Conservation (phyloP, 257 asterid genomes). For the Vinca minor region DNA sequence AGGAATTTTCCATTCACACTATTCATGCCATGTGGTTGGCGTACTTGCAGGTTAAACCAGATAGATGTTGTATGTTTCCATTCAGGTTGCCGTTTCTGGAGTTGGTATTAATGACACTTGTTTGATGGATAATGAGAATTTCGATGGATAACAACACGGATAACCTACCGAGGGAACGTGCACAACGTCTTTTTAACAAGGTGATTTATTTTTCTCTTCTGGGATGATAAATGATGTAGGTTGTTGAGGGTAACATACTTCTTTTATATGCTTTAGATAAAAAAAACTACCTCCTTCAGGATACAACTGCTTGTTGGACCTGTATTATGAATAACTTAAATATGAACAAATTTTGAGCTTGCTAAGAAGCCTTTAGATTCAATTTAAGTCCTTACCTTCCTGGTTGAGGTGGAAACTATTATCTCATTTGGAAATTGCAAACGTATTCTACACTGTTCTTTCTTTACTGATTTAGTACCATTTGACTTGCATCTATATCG, state of each 20-base stretch:
- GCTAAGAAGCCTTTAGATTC: neutral
- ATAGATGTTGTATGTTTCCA: slow-evolving; percentile 8
- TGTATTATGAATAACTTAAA: neutral
- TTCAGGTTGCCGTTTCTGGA: slow-evolving; percentile 1
- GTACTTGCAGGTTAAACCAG: slow-evolving; percentile 3
- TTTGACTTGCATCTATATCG: slow-evolving; percentile 7
- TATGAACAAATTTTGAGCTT: neutral
- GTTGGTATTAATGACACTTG: slow-evolving; percentile 16
- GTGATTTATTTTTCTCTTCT: slow-evolving; percentile 28
- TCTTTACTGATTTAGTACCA: neutral
- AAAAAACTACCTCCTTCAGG: neutral
- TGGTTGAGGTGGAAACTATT: neutral
- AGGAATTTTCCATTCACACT: neutral
- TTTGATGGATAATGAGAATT: slow-evolving; percentile 62
- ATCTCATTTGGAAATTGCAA: neutral
- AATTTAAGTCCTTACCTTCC: neutral
- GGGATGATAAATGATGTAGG: neutral
- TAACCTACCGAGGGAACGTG: slow-evolving; percentile 51
- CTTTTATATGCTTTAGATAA: neutral
- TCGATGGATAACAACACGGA: slow-evolving; percentile 62
- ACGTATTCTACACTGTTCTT: neutral
- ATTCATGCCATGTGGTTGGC: neutral
- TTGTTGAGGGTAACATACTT: neutral
- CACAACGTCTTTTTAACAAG: slow-evolving; percentile 68
- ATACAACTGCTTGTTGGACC: neutral